Percentiles rank a stretch among this genome's conserved stretches.
Evolutionary conservation across 371 early-diverging fungal species (phyloP).

Genomic region (Circinella minor): DNA sequence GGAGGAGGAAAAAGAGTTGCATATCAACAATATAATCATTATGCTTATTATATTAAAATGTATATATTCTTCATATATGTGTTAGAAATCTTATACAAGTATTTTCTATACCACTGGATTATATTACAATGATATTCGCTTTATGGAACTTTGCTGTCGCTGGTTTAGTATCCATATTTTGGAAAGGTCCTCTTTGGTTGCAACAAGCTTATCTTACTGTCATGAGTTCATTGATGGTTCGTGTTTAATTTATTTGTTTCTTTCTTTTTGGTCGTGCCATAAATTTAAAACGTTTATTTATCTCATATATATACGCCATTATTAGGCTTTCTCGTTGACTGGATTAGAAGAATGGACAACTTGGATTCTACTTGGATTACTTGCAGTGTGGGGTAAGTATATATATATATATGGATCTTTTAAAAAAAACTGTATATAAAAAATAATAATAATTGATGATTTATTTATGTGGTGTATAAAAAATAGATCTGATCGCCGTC

Average conservation of each 20-base stretch:
- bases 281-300: too few relatives aligned
- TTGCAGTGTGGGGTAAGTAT: conserved; percentile 83
- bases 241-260: background rate
- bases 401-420: too few relatives aligned
- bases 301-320: too few relatives aligned
- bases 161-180: conserved; percentile 81
- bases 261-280: too few relatives aligned
- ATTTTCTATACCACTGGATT: conserved; percentile 75
- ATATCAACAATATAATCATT: too few relatives aligned
- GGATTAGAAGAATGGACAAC: conserved; percentile 79
- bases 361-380: conserved; percentile 81
- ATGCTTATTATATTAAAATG: too few relatives aligned
- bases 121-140: conserved; percentile 73
- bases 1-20: too few relatives aligned
- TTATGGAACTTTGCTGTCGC: conserved; percentile 82
- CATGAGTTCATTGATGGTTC: conserved; percentile 84
- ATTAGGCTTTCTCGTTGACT: conserved; percentile 73
- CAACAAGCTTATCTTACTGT: conserved; percentile 82
- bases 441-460: too few relatives aligned
- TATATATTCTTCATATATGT: conserved; percentile 6
- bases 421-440: too few relatives aligned
- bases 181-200: conserved; percentile 79
- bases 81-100: conserved; percentile 60
- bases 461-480: background rate
- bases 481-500: conserved; percentile 84